Conservation (phyloP, 2,329 filamentous ascomycete species). For the Nannizziopsis arthrosporioides region DNA sequence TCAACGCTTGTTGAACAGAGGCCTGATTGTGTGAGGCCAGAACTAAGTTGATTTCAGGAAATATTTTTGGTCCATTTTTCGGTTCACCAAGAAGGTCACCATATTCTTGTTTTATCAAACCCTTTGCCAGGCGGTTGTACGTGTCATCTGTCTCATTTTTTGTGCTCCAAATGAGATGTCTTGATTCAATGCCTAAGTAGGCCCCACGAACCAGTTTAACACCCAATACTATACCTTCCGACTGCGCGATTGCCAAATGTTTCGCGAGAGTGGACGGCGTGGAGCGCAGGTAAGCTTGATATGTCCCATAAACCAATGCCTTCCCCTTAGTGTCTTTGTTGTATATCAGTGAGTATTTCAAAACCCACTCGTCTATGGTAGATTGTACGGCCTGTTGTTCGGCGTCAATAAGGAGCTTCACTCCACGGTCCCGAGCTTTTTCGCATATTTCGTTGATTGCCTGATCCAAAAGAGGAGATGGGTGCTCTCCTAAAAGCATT, state of each 20-base stretch:
- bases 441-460: slow-evolving; percentile 66
- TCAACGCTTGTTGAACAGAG: slow-evolving; percentile 48
- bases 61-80: slow-evolving; percentile 19
- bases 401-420: slow-evolving; percentile 69
- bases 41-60: slow-evolving; percentile 53
- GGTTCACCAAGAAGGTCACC: slow-evolving; percentile 36
- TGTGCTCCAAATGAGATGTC: slow-evolving; percentile 57
- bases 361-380: slow-evolving; percentile 71
- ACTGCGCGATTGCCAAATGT: slow-evolving; percentile 49
- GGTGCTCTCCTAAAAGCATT: slow-evolving; percentile 51
- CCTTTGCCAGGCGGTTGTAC: slow-evolving; percentile 60
- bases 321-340: slow-evolving; percentile 46
- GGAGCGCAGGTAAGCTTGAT: slow-evolving; percentile 62
- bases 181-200: slow-evolving; percentile 57
- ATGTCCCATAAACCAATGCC: slow-evolving; percentile 65
- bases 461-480: slow-evolving; percentile 51
- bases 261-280: slow-evolving; percentile 46
- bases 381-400: slow-evolving; percentile 68
- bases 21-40: slow-evolving; percentile 72
- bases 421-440: slow-evolving; percentile 54
- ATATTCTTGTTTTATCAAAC: slow-evolving; percentile 54
- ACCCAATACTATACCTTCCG: slow-evolving; percentile 54
- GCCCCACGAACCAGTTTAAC: slow-evolving; percentile 66
- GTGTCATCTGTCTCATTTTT: slow-evolving; percentile 57
- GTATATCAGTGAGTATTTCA: slow-evolving; percentile 61